Evolutionary conservation across 2,329 filamentous ascomycete species (phyloP), one percentile per base, ranked within the genome.

Genomic region (Trichoderma asperellum): DNA sequence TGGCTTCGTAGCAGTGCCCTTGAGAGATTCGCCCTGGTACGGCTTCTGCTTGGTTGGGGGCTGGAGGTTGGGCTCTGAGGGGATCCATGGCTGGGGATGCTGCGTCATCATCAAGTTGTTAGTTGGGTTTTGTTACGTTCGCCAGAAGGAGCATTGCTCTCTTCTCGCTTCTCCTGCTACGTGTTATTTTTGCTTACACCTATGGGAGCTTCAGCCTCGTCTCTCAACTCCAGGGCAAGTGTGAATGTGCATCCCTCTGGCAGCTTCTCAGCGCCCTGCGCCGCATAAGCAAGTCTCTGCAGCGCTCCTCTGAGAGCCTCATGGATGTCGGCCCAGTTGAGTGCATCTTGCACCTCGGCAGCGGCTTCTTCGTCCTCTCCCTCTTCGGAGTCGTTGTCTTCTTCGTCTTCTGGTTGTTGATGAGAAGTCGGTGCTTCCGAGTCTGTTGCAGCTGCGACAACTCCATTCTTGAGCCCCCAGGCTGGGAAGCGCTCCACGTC

Each of bases 281-380:
- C 87, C 3, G 87, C 85, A 70, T 88, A 86, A 0, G 88, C 85
- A 16, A 95, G 80, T 58, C 87, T 86, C 66, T 86, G 81, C 73
- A 95, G 81, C 0, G 88, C 88, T 2, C 87, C 92, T 32, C 92
- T 85, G 57, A 95, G 84, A 71, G 92, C 89, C 79, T 94, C 90
- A 63, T 92, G 87, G 6, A 95, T 83, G 75, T 94, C 87, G 0
- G 81, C 75, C 82, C 84, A 86, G 73, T 84, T 86, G 24, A 88
- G 74, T 21, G 52, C 70, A 7, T 74, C 75, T 6, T 76, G 74
- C 1, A 69, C 73, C 6, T 72, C 74, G 1, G 68, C 59, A 43
- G 81, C 69, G 76, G 80, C 40, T 70, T 82, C 73, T 1, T 58
- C 68, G 71, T 79, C 70, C 0, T 70, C 75, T 6, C 73, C 73